Evolutionary conservation across 805 yeast genomes (phyloP), one percentile per base, ranked within the genome.

Genomic region (Danielia reshetovae): DNA sequence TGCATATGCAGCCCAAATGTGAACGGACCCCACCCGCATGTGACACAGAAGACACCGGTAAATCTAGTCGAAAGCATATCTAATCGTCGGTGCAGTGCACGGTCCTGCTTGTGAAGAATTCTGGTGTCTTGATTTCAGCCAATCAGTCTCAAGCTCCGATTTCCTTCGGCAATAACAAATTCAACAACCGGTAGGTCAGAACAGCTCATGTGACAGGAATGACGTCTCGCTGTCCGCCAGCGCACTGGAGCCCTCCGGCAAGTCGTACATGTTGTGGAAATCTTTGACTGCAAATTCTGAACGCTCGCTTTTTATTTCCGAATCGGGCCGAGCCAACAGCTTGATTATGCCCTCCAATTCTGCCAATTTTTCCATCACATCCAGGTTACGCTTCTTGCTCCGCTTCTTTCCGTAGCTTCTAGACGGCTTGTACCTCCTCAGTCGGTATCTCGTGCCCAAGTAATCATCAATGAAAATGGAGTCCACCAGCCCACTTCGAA

Each of bases 401-500:
- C 30, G 8, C n/a, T 11, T n/a, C 27, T 22, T 17, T 27, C 32
- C 15, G 24, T 19, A 10, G 18, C 24, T 11, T 23, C 29, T 12
- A 15, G 17, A 25, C 26, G 8, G 14, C 14, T 10, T 18, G 11
- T 8, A 2, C 7, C 33, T 14, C 21, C 33, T 19, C 29, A 33
- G 26, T 5, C 62, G 62, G 34, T 54, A 60, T 32, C 52, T 54
- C 30, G 50, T 53, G 21, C 56, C 51, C 17, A 62, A 40, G 14
- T 58, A 42, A 30, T 61, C 67, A 33, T 62, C 68, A 27, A 61
- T 55, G 30, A 62, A 59, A 23, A 60, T 39, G 16, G 65, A 59
- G 38, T 64, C 70, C 25, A 65, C 60, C 34, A 67, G 64, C 27
- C 66, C 68, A 24, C 64, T 60, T 24, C 62, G 51, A 32, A 60